These are phyloP conservation scores for Anthracocystis panici-leucophaei DNA, from an alignment of 1,284 basidiomycete genomes.

Conservation along the genomic window DNA sequence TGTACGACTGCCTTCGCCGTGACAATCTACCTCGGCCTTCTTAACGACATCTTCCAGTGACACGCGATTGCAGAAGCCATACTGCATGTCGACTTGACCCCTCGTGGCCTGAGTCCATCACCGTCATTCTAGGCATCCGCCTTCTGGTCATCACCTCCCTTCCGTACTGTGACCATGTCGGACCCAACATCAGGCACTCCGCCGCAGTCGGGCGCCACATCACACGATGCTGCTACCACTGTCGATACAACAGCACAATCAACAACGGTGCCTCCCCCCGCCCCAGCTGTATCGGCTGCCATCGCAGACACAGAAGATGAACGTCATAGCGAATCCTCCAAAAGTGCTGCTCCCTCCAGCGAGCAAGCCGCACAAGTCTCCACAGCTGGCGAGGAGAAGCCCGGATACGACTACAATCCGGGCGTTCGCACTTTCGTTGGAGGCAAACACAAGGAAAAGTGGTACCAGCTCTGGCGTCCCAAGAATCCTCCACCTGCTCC, in stretches of 20 bases:
- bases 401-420: constrained; percentile 55
- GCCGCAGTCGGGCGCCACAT: constrained; percentile 7
- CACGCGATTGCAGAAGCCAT: not conserved
- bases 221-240: not conserved
- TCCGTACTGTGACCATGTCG: not conserved
- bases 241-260: not conserved
- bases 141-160: not conserved
- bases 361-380: constrained; percentile 23
- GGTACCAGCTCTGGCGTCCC: constrained; percentile 67
- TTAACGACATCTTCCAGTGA: not conserved
- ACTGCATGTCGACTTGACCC: constrained; percentile 1
- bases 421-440: constrained; percentile 57
- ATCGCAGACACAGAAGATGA: constrained; percentile 32
- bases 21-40: not conserved
- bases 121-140: not conserved
- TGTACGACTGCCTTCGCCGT: not conserved
- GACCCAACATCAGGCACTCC: not conserved
- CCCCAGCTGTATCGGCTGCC: not conserved
- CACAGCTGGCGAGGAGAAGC: constrained; percentile 24
- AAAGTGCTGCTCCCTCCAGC: constrained; percentile 31
- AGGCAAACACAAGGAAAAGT: constrained; percentile 60
- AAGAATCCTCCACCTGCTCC: constrained; percentile 63
- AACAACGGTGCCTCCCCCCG: constrained; percentile 3
- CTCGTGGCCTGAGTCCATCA: not conserved
- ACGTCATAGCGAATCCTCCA: constrained; percentile 37